Percentiles rank a stretch among this genome's conserved stretches.
These are phyloP conservation scores for Hyaloscypha variabilis DNA, from an alignment of 495 filamentous ascomycete genomes.

Conservation along the genomic window DNA sequence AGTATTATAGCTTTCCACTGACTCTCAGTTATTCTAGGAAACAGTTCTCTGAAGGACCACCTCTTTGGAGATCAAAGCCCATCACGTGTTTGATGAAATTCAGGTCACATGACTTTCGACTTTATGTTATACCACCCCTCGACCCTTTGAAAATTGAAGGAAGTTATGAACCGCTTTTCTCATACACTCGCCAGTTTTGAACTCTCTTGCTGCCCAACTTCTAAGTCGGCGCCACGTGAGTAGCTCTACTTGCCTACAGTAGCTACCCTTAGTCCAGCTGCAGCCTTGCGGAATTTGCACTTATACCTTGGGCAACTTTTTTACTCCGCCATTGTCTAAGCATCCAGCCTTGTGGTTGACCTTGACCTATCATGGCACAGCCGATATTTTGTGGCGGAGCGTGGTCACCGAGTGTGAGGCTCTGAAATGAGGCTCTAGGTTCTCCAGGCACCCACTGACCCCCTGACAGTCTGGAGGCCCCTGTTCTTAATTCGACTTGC, in stretches of 20 bases:
- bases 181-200: background rate
- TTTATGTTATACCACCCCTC: background rate
- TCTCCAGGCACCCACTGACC: too few species aligned
- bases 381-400: background rate
- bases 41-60: background rate
- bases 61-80: background rate
- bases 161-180: background rate
- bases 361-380: background rate
- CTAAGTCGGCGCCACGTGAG: background rate
- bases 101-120: background rate
- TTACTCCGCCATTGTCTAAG: background rate
- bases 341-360: background rate
- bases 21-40: background rate
- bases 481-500: too few species aligned
- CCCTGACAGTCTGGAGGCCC: too few species aligned
- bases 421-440: too few species aligned
- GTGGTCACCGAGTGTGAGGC: background rate
- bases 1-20: background rate
- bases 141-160: background rate
- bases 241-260: background rate
- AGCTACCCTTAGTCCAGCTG: background rate
- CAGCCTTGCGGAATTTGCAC: background rate
- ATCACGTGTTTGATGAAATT: background rate
- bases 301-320: background rate
- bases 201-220: background rate